These are phyloP conservation scores for Candida suzukii DNA, from an alignment of 805 yeast genomes.

Conservation along the genomic window DNA sequence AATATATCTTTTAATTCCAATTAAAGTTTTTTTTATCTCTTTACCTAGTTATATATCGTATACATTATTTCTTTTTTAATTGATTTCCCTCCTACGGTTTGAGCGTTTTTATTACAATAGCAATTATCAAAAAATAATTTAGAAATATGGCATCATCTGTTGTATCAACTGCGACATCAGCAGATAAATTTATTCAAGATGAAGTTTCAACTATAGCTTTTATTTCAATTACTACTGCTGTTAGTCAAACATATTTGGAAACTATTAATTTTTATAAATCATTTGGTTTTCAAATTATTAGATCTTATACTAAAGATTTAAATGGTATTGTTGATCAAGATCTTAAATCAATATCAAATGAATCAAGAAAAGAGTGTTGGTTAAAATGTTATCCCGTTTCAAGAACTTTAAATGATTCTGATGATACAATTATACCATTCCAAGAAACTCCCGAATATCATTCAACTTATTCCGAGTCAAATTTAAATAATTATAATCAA, in stretches of 20 bases:
- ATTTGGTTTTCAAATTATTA: slow-evolving; percentile 55
- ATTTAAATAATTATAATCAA: slow-evolving; percentile 14
- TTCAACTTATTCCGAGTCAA: slow-evolving; percentile 1
- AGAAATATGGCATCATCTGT: background rate
- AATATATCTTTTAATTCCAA: no score
- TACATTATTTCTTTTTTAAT: no score
- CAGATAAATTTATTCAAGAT: background rate
- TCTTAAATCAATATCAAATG: slow-evolving; percentile 52
- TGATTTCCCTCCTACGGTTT: no score
- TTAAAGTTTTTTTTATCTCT: no score
- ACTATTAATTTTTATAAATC: slow-evolving; percentile 50
- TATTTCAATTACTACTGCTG: slow-evolving; percentile 54
- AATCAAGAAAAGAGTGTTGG: slow-evolving; percentile 68
- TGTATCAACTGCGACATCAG: background rate
- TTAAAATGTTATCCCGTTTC: slow-evolving; percentile 55
- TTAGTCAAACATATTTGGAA: slow-evolving; percentile 35
- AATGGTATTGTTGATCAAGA: slow-evolving; percentile 18
- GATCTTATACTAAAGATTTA: slow-evolving; percentile 51
- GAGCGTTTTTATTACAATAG: no score
- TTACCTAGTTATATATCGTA: no score
- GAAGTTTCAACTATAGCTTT: slow-evolving; percentile 32
- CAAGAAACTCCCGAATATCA: slow-evolving; percentile 28
- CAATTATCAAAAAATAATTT: background rate
- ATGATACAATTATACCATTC: slow-evolving; percentile 21
- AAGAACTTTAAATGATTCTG: slow-evolving; percentile 7